phyloP scores from a whole-genome alignment of 2,329 filamentous ascomycete species.

The Coniochaeta sp. region DNA sequence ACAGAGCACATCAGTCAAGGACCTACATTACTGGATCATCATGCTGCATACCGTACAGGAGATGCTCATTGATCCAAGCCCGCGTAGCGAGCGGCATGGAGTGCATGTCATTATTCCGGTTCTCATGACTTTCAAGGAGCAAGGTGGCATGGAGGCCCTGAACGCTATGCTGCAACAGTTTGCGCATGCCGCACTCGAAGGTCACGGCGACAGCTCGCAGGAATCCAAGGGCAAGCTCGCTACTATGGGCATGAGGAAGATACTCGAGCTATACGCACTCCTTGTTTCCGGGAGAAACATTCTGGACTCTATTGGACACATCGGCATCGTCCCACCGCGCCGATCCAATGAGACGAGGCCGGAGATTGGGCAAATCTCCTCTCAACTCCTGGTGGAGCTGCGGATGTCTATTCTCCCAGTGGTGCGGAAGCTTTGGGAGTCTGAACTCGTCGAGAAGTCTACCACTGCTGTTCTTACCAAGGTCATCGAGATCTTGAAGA shows the following conservation, averaged over 20 bases:
- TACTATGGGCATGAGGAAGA: slow-evolving; percentile 64
- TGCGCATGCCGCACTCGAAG: slow-evolving; percentile 43
- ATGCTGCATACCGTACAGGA: slow-evolving; percentile 72
- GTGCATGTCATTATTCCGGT: slow-evolving; percentile 64
- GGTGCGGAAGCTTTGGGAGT: slow-evolving; percentile 76
- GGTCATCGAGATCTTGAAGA: slow-evolving; percentile 76
- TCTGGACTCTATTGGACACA: slow-evolving; percentile 62
- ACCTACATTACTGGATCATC: slow-evolving; percentile 76
- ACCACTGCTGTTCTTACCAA: slow-evolving; percentile 69
- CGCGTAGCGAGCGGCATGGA: slow-evolving; percentile 39
- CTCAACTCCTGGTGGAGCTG: slow-evolving; percentile 81
- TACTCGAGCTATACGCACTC: slow-evolving; percentile 73
- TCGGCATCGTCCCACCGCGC: slow-evolving; percentile 27
- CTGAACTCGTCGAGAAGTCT: slow-evolving; percentile 73
- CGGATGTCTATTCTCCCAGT: slow-evolving; percentile 73
- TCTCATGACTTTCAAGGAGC: slow-evolving; percentile 78
- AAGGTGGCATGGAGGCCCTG: slow-evolving; percentile 66
- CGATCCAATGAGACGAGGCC: slow-evolving; percentile 33
- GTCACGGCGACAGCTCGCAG: slow-evolving; percentile 33
- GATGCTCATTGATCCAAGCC: slow-evolving; percentile 63
- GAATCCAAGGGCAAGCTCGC: slow-evolving; percentile 40
- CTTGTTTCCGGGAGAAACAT: slow-evolving; percentile 74
- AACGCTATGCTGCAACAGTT: slow-evolving; percentile 68
- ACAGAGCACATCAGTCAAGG: slow-evolving; percentile 45
- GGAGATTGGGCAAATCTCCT: slow-evolving; percentile 36